A percentile compares a stretch with the other conserved stretches of the same genome.
These are phyloP conservation scores for Saturnispora quitensis DNA, from an alignment of 805 yeast species.

Conservation along the genomic window DNA sequence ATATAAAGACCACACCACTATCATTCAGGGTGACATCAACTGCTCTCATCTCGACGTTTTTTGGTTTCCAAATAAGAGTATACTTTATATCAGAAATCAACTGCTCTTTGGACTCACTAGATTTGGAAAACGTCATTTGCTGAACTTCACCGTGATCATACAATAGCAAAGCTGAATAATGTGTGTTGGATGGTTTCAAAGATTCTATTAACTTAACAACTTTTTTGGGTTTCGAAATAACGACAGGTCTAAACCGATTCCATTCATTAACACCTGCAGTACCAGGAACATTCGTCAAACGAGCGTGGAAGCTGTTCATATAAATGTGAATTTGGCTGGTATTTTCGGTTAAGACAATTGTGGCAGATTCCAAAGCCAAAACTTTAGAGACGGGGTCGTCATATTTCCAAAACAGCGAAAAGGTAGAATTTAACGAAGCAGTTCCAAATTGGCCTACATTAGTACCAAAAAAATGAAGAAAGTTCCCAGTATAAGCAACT, in stretches of 20 bases:
- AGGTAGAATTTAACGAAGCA: constrained; percentile 8
- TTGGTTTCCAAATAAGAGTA: constrained; percentile 52
- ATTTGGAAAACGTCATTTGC: constrained; percentile 25
- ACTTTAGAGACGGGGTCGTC: constrained; percentile 46
- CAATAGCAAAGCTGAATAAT: constrained; percentile 35
- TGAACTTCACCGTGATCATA: constrained; percentile 55
- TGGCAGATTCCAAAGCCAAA: constrained; percentile 57
- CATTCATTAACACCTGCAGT: constrained; percentile 21
- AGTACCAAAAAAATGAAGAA: constrained; percentile 62
- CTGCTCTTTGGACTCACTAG: constrained; percentile 23
- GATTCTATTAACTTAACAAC: constrained; percentile 29
- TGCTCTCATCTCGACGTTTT: constrained; percentile 45
- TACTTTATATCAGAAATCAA: constrained; percentile 39
- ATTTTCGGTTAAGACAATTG: constrained; percentile 49
- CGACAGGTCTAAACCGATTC: constrained; percentile 45
- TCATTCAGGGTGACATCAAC: constrained; percentile 56
- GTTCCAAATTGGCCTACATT: constrained; percentile 78
- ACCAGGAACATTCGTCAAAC: constrained; percentile 23
- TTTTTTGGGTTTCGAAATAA: constrained; percentile 32
- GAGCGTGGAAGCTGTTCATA: constrained; percentile 46
- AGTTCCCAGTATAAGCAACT: constrained; percentile 41
- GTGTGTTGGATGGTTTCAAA: constrained; percentile 23
- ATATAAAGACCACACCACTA: constrained; percentile 31
- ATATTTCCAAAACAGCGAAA: constrained; percentile 35
- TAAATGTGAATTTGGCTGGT: constrained; percentile 56